Evolutionary conservation across 1,284 basidiomycete species (phyloP), one percentile per base, ranked within the genome.

Genomic region (Papiliotrema terrestris): DNA sequence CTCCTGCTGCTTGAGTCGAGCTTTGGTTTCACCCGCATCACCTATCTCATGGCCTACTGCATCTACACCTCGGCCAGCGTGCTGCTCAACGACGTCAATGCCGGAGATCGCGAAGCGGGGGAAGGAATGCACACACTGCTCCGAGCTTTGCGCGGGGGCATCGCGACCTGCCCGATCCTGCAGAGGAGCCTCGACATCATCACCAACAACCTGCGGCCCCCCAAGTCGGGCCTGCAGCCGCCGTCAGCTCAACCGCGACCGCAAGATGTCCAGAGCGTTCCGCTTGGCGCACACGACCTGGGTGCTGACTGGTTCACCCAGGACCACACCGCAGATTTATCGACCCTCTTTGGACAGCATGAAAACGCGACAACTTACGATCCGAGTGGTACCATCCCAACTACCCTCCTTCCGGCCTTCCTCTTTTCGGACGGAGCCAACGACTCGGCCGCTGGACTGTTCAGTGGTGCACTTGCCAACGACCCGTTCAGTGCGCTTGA

Each of bases 41-140:
- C 44, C 5, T 45, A 45, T 17, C 44, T 45, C 19, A 45, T 45
- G 44, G 44, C 44, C 4, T 45, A 45, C 23, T 45, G 44, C 44
- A 45, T 45, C 19, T 45, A 45, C 23, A 45, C 44, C 8, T 45
- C 44, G 3, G 44, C 44, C 14, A 45, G 44, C 17, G 44, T 45
- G 15, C 23, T 26, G 19, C 44, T 45, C 23, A 26, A 20, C 25
- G 44, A 45, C 23, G 44, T 45, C 8, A 45, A 45, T 15, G 23
- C 44, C 25, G 44, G 44, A 6, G 44, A 45, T 26, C n/a, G 23
- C 15, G 44, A 45, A 17, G 44, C 44, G 44, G 6, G 47, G 36
- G 45, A 48, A 20, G 35, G 44, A 19, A 55, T 57, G 45, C 36
- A 47, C 15, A 50, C 44, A 36, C 32, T 29, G 25, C 43, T 45